Conservation (phyloP, 768 basidiomycete species). For the Termitomyces sp. region DNA sequence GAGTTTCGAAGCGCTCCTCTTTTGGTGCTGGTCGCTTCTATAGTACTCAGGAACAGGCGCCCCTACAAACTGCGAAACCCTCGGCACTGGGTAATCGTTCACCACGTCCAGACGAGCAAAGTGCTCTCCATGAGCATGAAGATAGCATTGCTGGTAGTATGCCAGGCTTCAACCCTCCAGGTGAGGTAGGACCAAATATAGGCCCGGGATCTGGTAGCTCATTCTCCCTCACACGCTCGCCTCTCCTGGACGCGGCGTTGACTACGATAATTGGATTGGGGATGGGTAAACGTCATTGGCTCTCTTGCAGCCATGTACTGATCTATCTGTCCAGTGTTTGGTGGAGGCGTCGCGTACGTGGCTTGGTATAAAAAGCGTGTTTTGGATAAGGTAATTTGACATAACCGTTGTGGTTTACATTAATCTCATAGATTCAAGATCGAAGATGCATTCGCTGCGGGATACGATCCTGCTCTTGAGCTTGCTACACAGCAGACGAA, state of each 20-base stretch:
- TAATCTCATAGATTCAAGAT: conserved; percentile 42
- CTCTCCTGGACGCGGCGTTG: conserved; percentile 50
- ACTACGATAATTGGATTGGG: conserved; percentile 60
- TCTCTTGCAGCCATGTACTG: background rate
- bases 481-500: conserved; percentile 49
- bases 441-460: conserved; percentile 69
- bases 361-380: conserved; percentile 83
- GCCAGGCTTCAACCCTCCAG: conserved; percentile 39
- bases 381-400: conserved; percentile 57
- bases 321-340: conserved; percentile 43
- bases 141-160: conserved; percentile 31
- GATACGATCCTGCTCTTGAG: conserved; percentile 83
- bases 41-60: conserved; percentile 9
- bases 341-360: conserved; percentile 70
- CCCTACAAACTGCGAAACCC: conserved; percentile 1
- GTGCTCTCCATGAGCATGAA: conserved; percentile 37
- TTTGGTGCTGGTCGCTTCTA: conserved; percentile 14
- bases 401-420: background rate
- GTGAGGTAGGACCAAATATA: conserved; percentile 28
- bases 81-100: conserved; percentile 9
- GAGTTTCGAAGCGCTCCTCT: background rate
- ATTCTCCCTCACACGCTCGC: conserved; percentile 36
- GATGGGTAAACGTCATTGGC: conserved; percentile 39
- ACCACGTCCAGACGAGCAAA: conserved; percentile 2
- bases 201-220: conserved; percentile 24